These are phyloP conservation scores for Elaeis oleifera DNA, from an alignment of 202 grass and related monocot species.

Conservation along the genomic window DNA sequence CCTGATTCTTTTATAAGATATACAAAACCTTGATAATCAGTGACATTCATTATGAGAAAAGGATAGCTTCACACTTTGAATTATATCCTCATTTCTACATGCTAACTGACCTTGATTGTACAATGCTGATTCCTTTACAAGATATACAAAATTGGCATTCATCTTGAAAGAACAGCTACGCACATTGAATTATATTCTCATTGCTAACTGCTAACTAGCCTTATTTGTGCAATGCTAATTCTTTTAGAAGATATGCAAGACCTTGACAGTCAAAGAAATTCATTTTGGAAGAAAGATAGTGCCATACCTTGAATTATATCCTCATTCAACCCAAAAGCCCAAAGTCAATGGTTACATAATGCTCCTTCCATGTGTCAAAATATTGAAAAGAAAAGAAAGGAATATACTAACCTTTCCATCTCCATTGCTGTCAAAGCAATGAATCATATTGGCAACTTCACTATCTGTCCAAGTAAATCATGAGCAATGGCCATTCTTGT, in stretches of 20 bases:
- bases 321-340: too few species aligned
- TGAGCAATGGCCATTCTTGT: slow-evolving; percentile 63
- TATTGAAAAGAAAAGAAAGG: slow-evolving; percentile 9
- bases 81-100: too few species aligned
- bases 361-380: neutral
- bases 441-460: slow-evolving; percentile 84
- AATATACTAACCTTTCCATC: slow-evolving; percentile 67
- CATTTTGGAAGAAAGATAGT: neutral
- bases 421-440: slow-evolving; percentile 64
- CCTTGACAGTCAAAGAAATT: neutral
- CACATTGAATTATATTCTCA: too few species aligned
- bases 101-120: too few species aligned
- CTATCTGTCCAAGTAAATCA: slow-evolving; percentile 79
- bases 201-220: too few species aligned
- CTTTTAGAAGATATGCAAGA: neutral
- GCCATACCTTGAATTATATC: too few species aligned
- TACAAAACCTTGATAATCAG: neutral
- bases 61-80: too few species aligned
- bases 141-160: slow-evolving; percentile 2
- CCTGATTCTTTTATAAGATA: neutral
- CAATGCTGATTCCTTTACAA: too few species aligned
- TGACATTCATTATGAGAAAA: neutral
- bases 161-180: neutral
- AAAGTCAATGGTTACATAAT: too few species aligned
- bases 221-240: too few species aligned